Evolutionary conservation across 208 protist genomes (phyloP).

Genomic region (Leishmania braziliensis): DNA sequence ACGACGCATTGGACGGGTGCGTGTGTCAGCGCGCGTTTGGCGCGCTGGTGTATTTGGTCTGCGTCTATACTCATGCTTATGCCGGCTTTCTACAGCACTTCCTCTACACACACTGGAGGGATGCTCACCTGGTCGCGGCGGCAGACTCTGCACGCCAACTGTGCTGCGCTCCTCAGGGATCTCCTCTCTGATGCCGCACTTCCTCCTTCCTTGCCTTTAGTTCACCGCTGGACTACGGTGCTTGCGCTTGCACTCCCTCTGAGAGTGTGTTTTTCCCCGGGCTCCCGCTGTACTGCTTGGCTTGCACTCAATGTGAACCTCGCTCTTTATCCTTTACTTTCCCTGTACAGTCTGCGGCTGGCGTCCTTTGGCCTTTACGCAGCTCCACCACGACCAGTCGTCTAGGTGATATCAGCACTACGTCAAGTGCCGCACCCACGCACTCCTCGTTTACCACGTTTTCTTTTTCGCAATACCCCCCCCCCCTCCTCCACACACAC

Average conservation of each 20-base stretch:
- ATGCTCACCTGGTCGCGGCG: not conserved
- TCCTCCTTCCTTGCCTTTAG: not conserved
- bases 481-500: not conserved
- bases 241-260: not conserved
- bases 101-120: not conserved
- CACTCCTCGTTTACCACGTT: not conserved
- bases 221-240: not conserved
- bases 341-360: not conserved
- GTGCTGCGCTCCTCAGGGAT: not conserved
- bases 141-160: not conserved
- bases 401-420: not conserved
- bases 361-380: not conserved
- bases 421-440: not conserved
- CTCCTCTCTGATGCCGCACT: not conserved
- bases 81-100: not conserved
- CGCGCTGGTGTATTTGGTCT: not conserved
- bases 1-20: not conserved
- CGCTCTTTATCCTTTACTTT: too few species aligned
- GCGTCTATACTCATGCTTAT: not conserved
- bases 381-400: not conserved
- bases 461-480: not conserved
- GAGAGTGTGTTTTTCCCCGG: not conserved
- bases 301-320: not conserved
- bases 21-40: not conserved
- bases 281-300: not conserved